Evolutionary conservation across 2,329 filamentous ascomycete genomes (phyloP).

Genomic region (Arachnomyces sp.): DNA sequence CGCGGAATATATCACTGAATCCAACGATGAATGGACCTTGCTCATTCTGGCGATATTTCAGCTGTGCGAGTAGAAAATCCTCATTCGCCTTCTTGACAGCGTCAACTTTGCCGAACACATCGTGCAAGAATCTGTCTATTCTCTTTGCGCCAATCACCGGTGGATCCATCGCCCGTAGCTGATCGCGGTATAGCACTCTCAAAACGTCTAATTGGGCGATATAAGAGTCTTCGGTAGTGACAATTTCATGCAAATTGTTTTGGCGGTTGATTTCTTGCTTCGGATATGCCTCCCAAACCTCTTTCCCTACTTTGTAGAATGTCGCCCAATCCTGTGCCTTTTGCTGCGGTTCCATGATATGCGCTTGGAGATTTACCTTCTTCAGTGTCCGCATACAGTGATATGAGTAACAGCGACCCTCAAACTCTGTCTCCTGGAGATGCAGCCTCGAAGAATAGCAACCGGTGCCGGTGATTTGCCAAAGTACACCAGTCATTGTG

Average conservation of each 20-base stretch:
- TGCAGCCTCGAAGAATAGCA: slow-evolving; percentile 87
- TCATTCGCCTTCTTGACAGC: slow-evolving; percentile 85
- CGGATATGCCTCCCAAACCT: slow-evolving; percentile 61
- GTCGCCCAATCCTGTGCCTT: slow-evolving; percentile 79
- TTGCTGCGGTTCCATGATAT: slow-evolving; percentile 59
- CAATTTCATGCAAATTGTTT: slow-evolving; percentile 90
- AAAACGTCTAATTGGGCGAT: slow-evolving; percentile 86
- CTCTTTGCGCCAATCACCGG: slow-evolving; percentile 73
- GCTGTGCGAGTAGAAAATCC: slow-evolving; percentile 80
- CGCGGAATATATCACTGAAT: slow-evolving; percentile 93
- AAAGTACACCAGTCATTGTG: slow-evolving; percentile 79
- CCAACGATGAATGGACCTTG: slow-evolving; percentile 91
- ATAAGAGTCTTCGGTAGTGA: slow-evolving; percentile 84
- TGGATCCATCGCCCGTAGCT: slow-evolving; percentile 63
- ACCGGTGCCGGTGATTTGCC: slow-evolving; percentile 82
- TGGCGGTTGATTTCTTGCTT: slow-evolving; percentile 90
- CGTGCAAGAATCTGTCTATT: slow-evolving; percentile 68
- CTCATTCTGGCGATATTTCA: slow-evolving; percentile 95
- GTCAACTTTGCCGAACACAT: slow-evolving; percentile 88
- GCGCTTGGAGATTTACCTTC: slow-evolving; percentile 79
- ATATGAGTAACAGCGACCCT: slow-evolving; percentile 81
- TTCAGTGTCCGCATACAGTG: slow-evolving; percentile 91
- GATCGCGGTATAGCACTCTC: slow-evolving; percentile 75
- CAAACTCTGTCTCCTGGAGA: slow-evolving; percentile 48
- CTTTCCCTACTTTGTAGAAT: slow-evolving; percentile 76